Evolutionary conservation across 116 monocot genomes (phyloP), one percentile per base, ranked within the genome.

Genomic region (Zostera marina): DNA sequence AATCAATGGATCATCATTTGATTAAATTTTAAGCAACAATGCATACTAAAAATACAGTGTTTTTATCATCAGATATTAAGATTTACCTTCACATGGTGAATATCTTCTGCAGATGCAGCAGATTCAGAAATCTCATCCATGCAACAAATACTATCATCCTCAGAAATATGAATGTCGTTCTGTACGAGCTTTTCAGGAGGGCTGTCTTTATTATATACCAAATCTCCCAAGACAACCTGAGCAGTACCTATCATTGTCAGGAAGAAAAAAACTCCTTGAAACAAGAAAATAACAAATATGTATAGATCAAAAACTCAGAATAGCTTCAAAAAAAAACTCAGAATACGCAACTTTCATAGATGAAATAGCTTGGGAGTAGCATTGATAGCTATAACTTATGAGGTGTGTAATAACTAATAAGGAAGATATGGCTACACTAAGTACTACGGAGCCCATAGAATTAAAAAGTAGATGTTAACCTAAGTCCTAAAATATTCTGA

Each of bases 171-270:
- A 69, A 8, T 66, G 40, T 78, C 71, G 11, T 48, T 42, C 23
- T 63, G 59, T 20, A 56, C 32, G 24, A 42, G 10, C 21, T 72
- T 73, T 56, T 47, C 73, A 69, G 59, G n/a, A 61, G 63, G 45
- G 58, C 20, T 51, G 20, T 66, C 81, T 71, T 83, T 90, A 62
- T 74, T 76, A 44, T 70, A 79, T 52, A 99, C 99, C 49, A 99
- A 72, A 71, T 99, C 99, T 68, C 91, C 99, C 44, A 81, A 17
- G 53, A 81, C 79, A 67, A 91, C 87, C 51, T 81, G 68, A 23
- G 62, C 66, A 65, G 86, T 70, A 21, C 98, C 98, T 90, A 79
- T 41, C 22, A 58, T 49, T 16, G n/a, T n/a, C n/a, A 22, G 26
- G 8, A 7, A 39, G 39, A 62, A 20, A 49, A 1, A 38, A 15